Conservation (phyloP, 1,139 yeast species). For the Pneumocystis oryctolagi region DNA sequence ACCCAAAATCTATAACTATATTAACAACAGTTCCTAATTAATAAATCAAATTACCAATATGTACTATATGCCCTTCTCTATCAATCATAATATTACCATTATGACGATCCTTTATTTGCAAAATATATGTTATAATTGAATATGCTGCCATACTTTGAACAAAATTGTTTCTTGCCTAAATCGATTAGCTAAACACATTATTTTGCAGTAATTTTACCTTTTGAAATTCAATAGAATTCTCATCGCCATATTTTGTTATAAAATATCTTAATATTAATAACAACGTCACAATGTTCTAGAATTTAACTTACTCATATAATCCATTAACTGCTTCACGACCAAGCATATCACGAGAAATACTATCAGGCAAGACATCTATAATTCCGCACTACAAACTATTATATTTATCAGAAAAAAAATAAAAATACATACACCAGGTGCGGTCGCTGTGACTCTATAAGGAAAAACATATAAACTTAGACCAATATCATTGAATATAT, state of each 20-base stretch:
- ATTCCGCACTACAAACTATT: slow-evolving; percentile 51
- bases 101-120: slow-evolving; percentile 95
- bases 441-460: slow-evolving; percentile 91
- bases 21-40: neutral
- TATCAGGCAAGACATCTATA: slow-evolving; percentile 89
- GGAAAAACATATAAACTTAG: slow-evolving; percentile 86
- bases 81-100: slow-evolving; percentile 99
- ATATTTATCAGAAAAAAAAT: neutral
- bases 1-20: neutral
- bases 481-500: slow-evolving; percentile 79
- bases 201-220: slow-evolving; percentile 27
- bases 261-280: slow-evolving; percentile 34
- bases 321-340: slow-evolving; percentile 99
- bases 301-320: slow-evolving; percentile 41
- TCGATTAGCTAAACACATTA: neutral
- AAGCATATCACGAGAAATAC: slow-evolving; percentile 92
- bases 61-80: slow-evolving; percentile 83
- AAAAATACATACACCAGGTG: slow-evolving; percentile 48
- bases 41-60: slow-evolving; percentile 62
- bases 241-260: slow-evolving; percentile 85
- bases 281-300: neutral
- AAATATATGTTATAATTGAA: slow-evolving; percentile 76
- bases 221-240: slow-evolving; percentile 76
- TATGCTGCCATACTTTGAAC: slow-evolving; percentile 92
- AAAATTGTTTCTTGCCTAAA: slow-evolving; percentile 58